Conservation (phyloP, 2,329 filamentous ascomycete genomes). For the Daldinia eschscholtzii region DNA sequence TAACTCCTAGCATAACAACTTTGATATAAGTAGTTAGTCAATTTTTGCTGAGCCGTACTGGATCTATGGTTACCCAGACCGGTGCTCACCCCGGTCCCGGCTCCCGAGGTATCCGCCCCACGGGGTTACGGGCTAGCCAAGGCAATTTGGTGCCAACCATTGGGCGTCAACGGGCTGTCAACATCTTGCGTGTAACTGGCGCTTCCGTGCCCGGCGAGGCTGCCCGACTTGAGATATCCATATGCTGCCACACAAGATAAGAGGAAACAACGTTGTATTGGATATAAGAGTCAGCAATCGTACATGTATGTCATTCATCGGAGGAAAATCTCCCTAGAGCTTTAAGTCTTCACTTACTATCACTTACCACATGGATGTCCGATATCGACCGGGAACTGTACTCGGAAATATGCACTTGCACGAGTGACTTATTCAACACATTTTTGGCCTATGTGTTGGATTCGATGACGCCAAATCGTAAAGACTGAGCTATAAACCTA, state of each 20-base stretch:
- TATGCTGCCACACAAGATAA: background rate
- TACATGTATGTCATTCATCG: background rate
- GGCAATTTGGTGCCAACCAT: background rate
- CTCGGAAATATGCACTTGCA: background rate
- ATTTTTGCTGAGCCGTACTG: constrained; percentile 11
- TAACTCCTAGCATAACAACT: constrained; percentile 2
- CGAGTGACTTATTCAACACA: background rate
- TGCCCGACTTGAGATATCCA: background rate
- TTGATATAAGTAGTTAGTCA: constrained; percentile 11
- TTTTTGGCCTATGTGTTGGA: background rate
- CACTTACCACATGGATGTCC: constrained; percentile 11
- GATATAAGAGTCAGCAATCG: background rate
- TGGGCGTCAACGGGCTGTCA: constrained; percentile 1
- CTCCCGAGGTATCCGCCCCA: constrained; percentile 27
- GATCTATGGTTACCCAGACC: background rate
- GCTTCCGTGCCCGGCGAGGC: background rate
- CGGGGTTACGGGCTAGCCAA: constrained; percentile 24
- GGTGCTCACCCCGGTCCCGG: constrained; percentile 24
- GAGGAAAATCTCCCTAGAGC: background rate
- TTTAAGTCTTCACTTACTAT: background rate
- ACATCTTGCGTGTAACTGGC: background rate
- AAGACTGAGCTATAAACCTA: background rate
- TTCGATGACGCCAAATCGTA: constrained; percentile 1
- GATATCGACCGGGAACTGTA: constrained; percentile 6
- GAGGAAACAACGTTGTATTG: background rate